A percentile compares a stretch with the other conserved stretches of the same genome.
Evolutionary conservation across 768 basidiomycete species (phyloP).

Genomic region (Trametes coccinea): DNA sequence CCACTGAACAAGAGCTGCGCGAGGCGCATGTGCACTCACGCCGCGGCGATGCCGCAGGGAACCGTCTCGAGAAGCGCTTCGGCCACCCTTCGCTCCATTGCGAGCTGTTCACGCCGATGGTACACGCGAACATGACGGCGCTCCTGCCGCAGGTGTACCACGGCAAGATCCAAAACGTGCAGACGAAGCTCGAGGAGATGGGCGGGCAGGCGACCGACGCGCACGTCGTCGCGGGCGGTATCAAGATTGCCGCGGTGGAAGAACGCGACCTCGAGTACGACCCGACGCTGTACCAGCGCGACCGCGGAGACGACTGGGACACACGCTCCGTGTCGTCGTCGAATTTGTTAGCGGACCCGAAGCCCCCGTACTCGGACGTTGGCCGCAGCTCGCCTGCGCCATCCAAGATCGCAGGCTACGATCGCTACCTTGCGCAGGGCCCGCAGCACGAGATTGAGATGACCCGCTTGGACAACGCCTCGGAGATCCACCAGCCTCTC

Average conservation of each 20-base stretch:
- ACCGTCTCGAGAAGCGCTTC: constrained; percentile 87
- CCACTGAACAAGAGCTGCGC: constrained; percentile 75
- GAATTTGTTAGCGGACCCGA: constrained; percentile 49
- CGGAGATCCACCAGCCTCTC: constrained; percentile 58
- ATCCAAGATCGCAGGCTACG: constrained; percentile 44
- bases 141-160: constrained; percentile 73
- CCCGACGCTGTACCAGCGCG: constrained; percentile 72
- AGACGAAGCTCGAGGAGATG: constrained; percentile 73
- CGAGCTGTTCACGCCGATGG: constrained; percentile 86
- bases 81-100: constrained; percentile 89
- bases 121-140: constrained; percentile 84
- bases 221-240: constrained; percentile 71
- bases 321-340: constrained; percentile 69
- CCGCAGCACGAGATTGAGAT: constrained; percentile 54
- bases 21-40: constrained; percentile 76
- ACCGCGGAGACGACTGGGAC: constrained; percentile 92
- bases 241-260: constrained; percentile 80
- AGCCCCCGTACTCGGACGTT: constrained; percentile 39
- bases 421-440: constrained; percentile 57
- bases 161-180: constrained; percentile 64
- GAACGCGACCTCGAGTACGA: constrained; percentile 84
- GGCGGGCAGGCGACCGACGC: constrained; percentile 78
- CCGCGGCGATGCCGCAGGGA: constrained; percentile 66
- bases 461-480: constrained; percentile 45
- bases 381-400: constrained; percentile 43